phyloP scores from a whole-genome alignment of 345 rosid genomes.

The Moricandia moricandioides region DNA sequence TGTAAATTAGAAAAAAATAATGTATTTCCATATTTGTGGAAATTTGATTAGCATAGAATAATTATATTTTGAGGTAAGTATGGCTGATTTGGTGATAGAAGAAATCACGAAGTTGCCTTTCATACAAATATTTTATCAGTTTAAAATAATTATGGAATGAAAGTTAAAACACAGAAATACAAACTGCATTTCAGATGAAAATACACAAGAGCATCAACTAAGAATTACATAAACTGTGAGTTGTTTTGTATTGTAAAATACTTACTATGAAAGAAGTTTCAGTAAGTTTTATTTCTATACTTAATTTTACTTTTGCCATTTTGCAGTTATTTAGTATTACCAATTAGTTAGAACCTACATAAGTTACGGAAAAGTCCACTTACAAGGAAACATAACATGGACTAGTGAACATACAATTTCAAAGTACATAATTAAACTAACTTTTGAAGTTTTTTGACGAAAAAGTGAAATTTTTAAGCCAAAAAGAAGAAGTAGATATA shows the following conservation, averaged over 20 bases:
- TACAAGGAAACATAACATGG: not conserved
- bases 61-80: not conserved
- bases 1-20: too few relatives aligned
- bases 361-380: not conserved
- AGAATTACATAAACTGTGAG: too few relatives aligned
- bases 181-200: not conserved
- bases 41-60: not conserved
- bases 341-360: too few relatives aligned
- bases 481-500: not conserved
- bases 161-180: not conserved
- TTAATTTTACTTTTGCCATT: too few relatives aligned
- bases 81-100: not conserved
- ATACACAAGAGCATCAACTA: too few relatives aligned
- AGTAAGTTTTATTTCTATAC: too few relatives aligned
- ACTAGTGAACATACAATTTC: not conserved
- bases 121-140: too few relatives aligned
- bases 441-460: not conserved
- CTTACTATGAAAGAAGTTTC: too few relatives aligned
- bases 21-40: not conserved
- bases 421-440: not conserved
- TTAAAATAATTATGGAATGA: not conserved
- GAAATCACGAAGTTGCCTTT: not conserved
- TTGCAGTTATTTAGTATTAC: too few relatives aligned
- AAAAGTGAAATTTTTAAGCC: not conserved
- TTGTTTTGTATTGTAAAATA: too few relatives aligned